Evolutionary conservation across 1,284 basidiomycete genomes (phyloP), one percentile per base, ranked within the genome.

Genomic region (Pseudozyma pruni): DNA sequence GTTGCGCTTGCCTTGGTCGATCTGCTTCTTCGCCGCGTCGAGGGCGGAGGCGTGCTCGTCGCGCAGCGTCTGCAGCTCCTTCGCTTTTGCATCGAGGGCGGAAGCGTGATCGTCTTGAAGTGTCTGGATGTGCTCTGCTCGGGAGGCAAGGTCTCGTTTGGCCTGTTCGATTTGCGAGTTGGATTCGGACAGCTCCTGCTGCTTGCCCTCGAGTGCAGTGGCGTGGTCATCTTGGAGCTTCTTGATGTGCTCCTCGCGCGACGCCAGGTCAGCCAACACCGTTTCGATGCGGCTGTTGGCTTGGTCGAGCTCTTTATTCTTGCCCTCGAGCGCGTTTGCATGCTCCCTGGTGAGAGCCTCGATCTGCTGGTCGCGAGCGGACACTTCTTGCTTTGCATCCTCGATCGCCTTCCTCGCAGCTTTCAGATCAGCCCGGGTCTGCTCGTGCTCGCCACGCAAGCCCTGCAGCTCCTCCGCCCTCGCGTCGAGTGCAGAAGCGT

Each of bases 21-120:
- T 22, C 29, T 50, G 37, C 22, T 41, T 50, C 25, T 37, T 19
- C 19, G 43, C 17, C 29, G 33, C 17, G 4, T 37, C 34, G 16
- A n/a, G n/a, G n/a, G 23, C 43, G 14, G 27, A 29, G 27, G 27
- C 27, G 41, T 68, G 62, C 20, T 51, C 33, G 23, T 13, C 31
- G 39, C 43, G 43, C 13, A 48, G 20, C 14, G 31, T 10, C 8
- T 55, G 46, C 8, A 61, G 37, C n/a, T 61, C 60, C 22, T 46
- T 32, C 8, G 20, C 14, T 40, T 56, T 62, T 17, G 4, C 20
- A 17, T 39, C 41, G 10, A 62, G 42, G 17, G 47, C 42, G n/a
- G 47, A 25, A 51, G 47, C 25, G n/a, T 64, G 54, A 10, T 52
- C 38, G 10, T 0, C 31, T 14, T 47, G 39, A 11, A 50, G 50